These are phyloP conservation scores for Chlorella vulgaris DNA, from an alignment of 139 green algal genomes.

Conservation along the genomic window DNA sequence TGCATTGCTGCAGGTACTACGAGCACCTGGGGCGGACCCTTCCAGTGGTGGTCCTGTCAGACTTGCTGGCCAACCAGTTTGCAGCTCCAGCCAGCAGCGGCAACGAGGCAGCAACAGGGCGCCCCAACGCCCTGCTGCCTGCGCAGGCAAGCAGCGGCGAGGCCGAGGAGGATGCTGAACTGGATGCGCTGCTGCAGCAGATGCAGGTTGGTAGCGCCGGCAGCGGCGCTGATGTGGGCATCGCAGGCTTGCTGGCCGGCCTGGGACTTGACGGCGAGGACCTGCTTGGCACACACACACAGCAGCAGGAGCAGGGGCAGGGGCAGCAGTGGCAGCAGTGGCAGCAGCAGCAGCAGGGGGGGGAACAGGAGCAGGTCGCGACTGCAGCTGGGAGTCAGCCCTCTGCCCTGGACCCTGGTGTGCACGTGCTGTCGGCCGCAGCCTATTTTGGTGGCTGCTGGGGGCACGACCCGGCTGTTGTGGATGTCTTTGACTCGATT, in stretches of 20 bases:
- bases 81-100: neutral
- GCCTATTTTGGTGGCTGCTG: slow-evolving; percentile 37
- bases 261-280: neutral
- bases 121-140: neutral
- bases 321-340: too few relatives aligned
- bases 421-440: slow-evolving; percentile 35
- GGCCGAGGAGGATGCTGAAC: slow-evolving; percentile 9
- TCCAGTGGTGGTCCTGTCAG: slow-evolving; percentile 52
- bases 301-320: neutral
- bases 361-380: neutral
- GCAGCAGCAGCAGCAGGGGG: neutral
- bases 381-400: neutral
- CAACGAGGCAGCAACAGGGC: neutral
- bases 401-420: slow-evolving; percentile 9
- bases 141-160: neutral
- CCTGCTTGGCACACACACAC: neutral
- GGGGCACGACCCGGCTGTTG: slow-evolving; percentile 1
- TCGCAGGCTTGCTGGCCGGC: slow-evolving; percentile 16
- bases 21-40: slow-evolving; percentile 47
- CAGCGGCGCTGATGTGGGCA: neutral
- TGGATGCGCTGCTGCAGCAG: slow-evolving; percentile 31
- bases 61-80: slow-evolving; percentile 26
- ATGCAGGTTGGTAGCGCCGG: slow-evolving; percentile 11
- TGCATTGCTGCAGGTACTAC: slow-evolving; percentile 45
- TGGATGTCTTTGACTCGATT: slow-evolving; percentile 44